Base-by-base conservation (phyloP, 2,329 filamentous ascomycete genomes). In the Epichloe festucae region DNA sequence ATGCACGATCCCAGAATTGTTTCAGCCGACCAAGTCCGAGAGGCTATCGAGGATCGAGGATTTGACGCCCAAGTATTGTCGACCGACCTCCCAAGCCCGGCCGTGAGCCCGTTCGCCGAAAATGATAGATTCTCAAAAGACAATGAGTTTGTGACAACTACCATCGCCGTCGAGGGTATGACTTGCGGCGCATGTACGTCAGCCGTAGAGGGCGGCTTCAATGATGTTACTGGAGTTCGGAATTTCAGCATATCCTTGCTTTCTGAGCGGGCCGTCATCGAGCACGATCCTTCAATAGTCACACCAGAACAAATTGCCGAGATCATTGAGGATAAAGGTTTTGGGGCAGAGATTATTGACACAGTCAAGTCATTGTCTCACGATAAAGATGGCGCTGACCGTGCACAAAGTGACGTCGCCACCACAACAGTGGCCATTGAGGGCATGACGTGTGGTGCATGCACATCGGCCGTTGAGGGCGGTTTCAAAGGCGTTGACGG, bases 361-460 rank as follows among this genome's bases (percentile, higher is more conserved):
- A 87, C 84, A 38, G 78, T 78, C 53, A 70, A 75, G 54, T 68
- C 76, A 50, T 61, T 64, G 23, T 17, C 54, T 21, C 55, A 52
- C 49, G 19, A 56, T 52, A 48, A 51, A 41, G 43, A 58, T 67
- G 48, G 67, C 63, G 54, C 60, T 65, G 54, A 64, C 64, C 52
- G 31, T 8, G 42, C 47, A 8, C 31, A 51, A 34, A 67, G 72
- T 55, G 69, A 70, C 48, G 61, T 78, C 4, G 75, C 84, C 52
- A 87, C 81, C 0, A 96, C 90, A 0, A 97, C 90, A 0, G 77
- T 98, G 17, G 82, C 87, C 4, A 87, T 98, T 51, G 88, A 93
- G 58, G 93, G 93, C 48, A 98, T 98, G 93, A 98, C 93, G 1
- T 97, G 93, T 64, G 91, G 91, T 21, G 89, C 93, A 42, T 98